Evolutionary conservation across 2,329 filamentous ascomycete species (phyloP), one percentile per base, ranked within the genome.

Genomic region (Lachnellula cervina): DNA sequence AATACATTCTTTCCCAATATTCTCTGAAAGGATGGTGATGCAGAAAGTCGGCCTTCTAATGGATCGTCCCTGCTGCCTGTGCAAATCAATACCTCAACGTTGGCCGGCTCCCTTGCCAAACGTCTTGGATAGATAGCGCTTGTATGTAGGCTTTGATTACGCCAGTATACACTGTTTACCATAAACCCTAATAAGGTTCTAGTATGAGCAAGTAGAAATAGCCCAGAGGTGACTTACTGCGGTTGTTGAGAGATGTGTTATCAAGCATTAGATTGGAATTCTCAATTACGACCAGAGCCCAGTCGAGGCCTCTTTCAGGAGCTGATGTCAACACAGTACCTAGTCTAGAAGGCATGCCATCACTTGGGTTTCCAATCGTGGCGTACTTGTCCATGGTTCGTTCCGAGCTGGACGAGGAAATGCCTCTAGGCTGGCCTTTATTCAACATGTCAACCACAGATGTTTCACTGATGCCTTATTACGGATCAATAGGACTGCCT

Each of bases 71-170:
- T 44, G 44, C 53, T 57, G 14, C 55, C 55, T 38, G 55, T 51
- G 42, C 55, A 54, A 32, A 57, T 57, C n/a, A 57, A 42, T 16
- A 57, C 55, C 23, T 57, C 51, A n/a, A 51, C 42, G 28, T 57
- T 46, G 17, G 46, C 25, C 19, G 55, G 51, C 42, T 46, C 34
- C n/a, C 40, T 25, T 37, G 55, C 50, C 38, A 57, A 21, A 6
- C 47, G 51, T 37, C 44, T 57, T 17, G 55, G 55, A 43, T 57
- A 51, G 11, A 57, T 47, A 17, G 42, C 42, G 17, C 19, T 44
- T 17, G 42, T 44, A 21, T 44, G 42, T 9, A 44, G 19, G 17
- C 42, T 44, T 17, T 44, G 42, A 44, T 44, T 23, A 11, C 3
- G 17, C 17, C 42, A 17, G 42, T 44, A 44, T 17, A 44, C 19